Evolutionary conservation across 108 stramenopile species (phyloP).

Genomic region (Skeletonema marinoi): DNA sequence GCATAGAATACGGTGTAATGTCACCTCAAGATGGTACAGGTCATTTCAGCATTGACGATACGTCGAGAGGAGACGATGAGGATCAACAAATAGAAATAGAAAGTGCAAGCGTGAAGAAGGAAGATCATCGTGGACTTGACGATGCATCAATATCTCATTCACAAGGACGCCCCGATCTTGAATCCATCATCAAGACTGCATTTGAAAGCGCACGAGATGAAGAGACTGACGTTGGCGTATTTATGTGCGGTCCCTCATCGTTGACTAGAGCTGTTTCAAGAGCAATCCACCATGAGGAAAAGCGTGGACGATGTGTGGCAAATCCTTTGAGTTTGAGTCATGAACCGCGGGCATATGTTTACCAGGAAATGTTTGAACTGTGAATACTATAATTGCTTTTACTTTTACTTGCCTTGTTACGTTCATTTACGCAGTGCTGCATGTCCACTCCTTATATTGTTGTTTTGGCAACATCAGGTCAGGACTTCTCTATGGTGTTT

Average conservation of each 20-base stretch:
- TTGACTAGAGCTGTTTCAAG: constrained; percentile 26
- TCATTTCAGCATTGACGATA: not conserved
- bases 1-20: constrained; percentile 2
- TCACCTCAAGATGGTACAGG: not conserved
- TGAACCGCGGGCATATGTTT: constrained; percentile 1
- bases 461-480: too few species aligned
- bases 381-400: not conserved
- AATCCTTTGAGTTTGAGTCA: not conserved
- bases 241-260: constrained; percentile 45
- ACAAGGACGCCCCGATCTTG: constrained; percentile 15
- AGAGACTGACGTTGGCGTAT: constrained; percentile 24
- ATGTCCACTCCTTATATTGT: too few species aligned
- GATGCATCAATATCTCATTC: constrained; percentile 4
- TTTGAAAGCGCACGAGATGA: not conserved
- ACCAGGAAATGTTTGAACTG: constrained; percentile 27
- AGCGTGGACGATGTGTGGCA: not conserved
- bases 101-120: not conserved
- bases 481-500: too few species aligned
- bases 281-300: constrained; percentile 16
- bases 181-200: not conserved
- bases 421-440: too few species aligned
- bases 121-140: not conserved
- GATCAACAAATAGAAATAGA: too few species aligned
- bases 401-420: too few species aligned
- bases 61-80: not conserved